phyloP scores from a whole-genome alignment of 257 asterid genomes.

The Solanum sejunctum region DNA sequence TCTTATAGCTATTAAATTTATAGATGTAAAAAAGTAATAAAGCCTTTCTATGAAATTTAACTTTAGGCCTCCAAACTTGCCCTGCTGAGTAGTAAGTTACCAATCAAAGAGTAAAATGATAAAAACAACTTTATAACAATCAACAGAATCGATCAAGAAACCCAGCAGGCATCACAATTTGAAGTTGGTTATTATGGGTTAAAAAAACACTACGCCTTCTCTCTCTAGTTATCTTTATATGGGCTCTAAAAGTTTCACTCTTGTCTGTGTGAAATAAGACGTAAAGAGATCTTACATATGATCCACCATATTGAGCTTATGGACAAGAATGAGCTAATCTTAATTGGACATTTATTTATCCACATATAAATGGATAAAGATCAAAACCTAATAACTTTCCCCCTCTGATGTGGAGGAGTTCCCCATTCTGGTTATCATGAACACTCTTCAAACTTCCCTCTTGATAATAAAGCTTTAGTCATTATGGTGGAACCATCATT shows the following conservation, averaged over 20 bases:
- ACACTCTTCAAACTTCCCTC: background rate
- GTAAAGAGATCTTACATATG: too few species aligned
- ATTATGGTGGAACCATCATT: background rate
- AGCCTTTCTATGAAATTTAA: too few species aligned
- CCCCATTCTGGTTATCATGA: background rate
- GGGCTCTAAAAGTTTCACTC: background rate
- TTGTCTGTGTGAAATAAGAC: background rate
- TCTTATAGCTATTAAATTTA: too few species aligned
- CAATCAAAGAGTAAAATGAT: too few species aligned
- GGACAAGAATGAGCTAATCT: background rate
- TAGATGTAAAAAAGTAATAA: too few species aligned
- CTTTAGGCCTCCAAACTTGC: too few species aligned
- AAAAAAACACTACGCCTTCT: too few species aligned
- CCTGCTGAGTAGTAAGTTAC: too few species aligned
- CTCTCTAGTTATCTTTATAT: background rate
- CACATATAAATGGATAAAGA: background rate
- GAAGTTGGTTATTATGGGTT: background rate
- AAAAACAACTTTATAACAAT: too few species aligned
- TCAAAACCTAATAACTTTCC: background rate
- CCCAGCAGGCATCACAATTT: background rate
- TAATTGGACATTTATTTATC: too few species aligned
- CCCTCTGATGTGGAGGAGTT: too few species aligned
- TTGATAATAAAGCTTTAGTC: background rate
- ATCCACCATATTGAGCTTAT: background rate
- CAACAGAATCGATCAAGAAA: background rate